phyloP scores from a whole-genome alignment of 768 basidiomycete genomes.

The Tricholoma bakamatsutake region DNA sequence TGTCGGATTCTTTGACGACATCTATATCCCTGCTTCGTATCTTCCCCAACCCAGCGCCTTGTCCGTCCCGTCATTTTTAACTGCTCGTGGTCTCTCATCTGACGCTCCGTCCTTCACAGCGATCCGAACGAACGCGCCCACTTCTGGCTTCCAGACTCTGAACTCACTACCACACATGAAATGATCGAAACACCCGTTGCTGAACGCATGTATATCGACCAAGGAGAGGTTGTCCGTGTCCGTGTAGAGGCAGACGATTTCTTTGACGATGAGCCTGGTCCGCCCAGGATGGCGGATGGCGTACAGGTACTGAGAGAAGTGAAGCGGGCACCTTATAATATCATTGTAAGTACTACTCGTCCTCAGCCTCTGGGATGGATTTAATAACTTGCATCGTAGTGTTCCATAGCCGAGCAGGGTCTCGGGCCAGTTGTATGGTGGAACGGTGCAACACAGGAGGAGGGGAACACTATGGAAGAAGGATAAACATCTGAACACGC shows the following conservation, averaged over 20 bases:
- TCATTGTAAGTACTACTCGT: conserved; percentile 46
- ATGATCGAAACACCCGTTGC: conserved; percentile 62
- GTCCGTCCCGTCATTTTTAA: conserved; percentile 35
- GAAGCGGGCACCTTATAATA: conserved; percentile 58
- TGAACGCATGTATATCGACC: conserved; percentile 78
- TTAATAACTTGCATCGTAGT: conserved; percentile 34
- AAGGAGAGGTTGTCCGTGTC: conserved; percentile 68
- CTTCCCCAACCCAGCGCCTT: conserved; percentile 81
- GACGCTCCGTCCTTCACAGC: conserved; percentile 28
- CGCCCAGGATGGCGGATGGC: conserved; percentile 69
- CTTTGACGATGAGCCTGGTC: conserved; percentile 82
- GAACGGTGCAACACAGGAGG: conserved; percentile 43
- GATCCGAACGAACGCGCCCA: conserved; percentile 79
- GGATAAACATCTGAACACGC: conserved; percentile 16
- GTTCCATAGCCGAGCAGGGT: conserved; percentile 79
- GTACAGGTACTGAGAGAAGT: conserved; percentile 49
- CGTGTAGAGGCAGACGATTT: conserved; percentile 81
- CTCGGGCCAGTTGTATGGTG: conserved; percentile 76
- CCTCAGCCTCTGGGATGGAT: background rate
- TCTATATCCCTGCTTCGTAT: conserved; percentile 74
- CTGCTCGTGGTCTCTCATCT: background rate
- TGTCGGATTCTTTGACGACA: conserved; percentile 91
- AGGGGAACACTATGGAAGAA: conserved; percentile 38
- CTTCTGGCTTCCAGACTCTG: conserved; percentile 73
- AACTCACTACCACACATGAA: conserved; percentile 47